Percentiles rank a stretch among this genome's conserved stretches.
Evolutionary conservation across 441 rosid species (phyloP).

Genomic region (Isatis lusitanica): DNA sequence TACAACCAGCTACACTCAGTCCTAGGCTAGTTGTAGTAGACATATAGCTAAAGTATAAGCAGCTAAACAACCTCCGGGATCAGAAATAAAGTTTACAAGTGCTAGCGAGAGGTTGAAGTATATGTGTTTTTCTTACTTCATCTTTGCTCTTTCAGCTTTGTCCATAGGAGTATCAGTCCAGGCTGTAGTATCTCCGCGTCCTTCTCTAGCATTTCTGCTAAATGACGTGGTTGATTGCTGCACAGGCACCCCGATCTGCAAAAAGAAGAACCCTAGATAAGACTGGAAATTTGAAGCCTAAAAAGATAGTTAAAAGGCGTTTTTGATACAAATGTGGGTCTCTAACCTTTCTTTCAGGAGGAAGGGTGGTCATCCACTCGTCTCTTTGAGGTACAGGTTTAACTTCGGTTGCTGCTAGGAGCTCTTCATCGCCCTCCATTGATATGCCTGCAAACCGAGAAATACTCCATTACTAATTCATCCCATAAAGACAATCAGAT

Average conservation of each 20-base stretch:
- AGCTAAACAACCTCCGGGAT: neutral
- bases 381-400: conserved; percentile 74
- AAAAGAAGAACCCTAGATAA: conserved; percentile 22
- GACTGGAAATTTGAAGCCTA: neutral
- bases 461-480: neutral
- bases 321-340: conserved; percentile 10
- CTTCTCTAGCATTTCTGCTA: conserved; percentile 68
- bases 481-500: neutral
- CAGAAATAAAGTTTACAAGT: neutral
- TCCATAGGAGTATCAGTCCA: conserved; percentile 93
- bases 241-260: conserved; percentile 72
- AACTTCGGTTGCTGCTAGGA: conserved; percentile 68
- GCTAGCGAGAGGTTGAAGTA: neutral
- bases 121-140: conserved; percentile 47
- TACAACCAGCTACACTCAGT: neutral
- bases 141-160: conserved; percentile 86
- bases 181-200: conserved; percentile 79
- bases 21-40: neutral
- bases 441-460: conserved; percentile 62
- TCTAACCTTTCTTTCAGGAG: conserved; percentile 87
- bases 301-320: neutral
- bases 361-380: conserved; percentile 98
- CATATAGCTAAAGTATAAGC: too few relatives aligned
- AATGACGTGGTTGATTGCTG: conserved; percentile 65
- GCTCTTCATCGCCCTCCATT: conserved; percentile 97